Evolutionary conservation across 768 basidiomycete genomes (phyloP).

Genomic region (Infundibulicybe gibba): DNA sequence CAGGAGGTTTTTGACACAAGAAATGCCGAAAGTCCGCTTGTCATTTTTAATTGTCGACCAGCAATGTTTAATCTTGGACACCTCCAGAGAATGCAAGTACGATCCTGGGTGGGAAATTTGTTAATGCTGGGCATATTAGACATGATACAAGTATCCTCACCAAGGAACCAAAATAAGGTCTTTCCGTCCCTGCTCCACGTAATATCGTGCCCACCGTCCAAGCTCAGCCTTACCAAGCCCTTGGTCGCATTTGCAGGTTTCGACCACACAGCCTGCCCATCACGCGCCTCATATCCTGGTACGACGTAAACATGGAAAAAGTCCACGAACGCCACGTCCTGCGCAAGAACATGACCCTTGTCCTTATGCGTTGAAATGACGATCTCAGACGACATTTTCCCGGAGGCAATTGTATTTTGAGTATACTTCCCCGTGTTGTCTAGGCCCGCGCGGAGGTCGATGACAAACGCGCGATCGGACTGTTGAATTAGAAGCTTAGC

Average conservation of each 20-base stretch:
- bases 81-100: constrained; percentile 58
- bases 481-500: constrained; percentile 60
- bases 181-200: constrained; percentile 62
- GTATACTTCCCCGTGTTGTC: constrained; percentile 45
- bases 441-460: constrained; percentile 45
- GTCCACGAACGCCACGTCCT: constrained; percentile 62
- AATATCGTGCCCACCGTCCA: constrained; percentile 74
- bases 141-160: constrained; percentile 27
- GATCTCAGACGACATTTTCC: constrained; percentile 56
- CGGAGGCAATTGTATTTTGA: constrained; percentile 46
- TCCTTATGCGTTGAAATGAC: constrained; percentile 31
- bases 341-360: constrained; percentile 17
- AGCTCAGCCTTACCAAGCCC: constrained; percentile 57
- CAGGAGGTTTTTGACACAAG: constrained; percentile 55
- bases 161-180: constrained; percentile 71
- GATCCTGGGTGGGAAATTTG: constrained; percentile 38
- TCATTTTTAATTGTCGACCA: constrained; percentile 45
- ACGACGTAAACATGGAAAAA: constrained; percentile 65
- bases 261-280: constrained; percentile 55
- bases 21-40: constrained; percentile 52
- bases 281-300: constrained; percentile 33
- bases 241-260: constrained; percentile 65
- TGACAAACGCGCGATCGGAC: constrained; percentile 39
- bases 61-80: constrained; percentile 50
- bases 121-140: background rate